Base-by-base conservation (phyloP, 2,329 filamentous ascomycete genomes). In the Talaromyces marneffei region DNA sequence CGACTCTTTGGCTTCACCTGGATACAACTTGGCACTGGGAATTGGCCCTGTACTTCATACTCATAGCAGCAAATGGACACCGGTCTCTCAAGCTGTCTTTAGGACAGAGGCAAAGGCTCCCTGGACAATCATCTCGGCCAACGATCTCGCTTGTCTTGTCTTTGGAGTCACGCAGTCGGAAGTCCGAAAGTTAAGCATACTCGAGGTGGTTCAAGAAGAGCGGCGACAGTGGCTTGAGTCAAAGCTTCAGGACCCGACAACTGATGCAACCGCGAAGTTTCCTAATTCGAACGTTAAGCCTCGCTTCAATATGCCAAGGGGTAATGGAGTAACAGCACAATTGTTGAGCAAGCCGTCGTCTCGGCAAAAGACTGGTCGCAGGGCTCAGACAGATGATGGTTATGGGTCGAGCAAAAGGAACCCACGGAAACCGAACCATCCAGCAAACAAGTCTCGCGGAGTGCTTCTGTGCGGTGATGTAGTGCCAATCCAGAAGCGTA, bases 131-230 rank as follows among this genome's bases (percentile, higher is more conserved):
- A 84, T 97, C 58, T 91, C 94, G 2, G 94, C 94, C 55, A 99
- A 99, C 72, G 94, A 99, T 72, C 81, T 99, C 54, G 94, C 94
- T 18, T 99, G 94, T 75, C 81, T 99, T 46, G 88, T 97, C n/a
- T 99, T 97, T 77, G 94, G 94, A n/a, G 91, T 99, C 9, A 96
- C 92, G n/a, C 91, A 91, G 71, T 90, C 91, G 4, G 94, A 99
- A 75, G 90, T 99, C 25, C 87, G 92, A 60, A 97, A 92, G 72
- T 87, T 97, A 80, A 93, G 94, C 53, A 97, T 99, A 61, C 77
- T 99, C 62, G 92, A 97, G 72, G 91, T 99, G 31, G 92, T 99
- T 18, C 90, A 93, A 74, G 87, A 92, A 73, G 93, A 97, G 74
- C 84, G 92, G 62, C 83, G 93, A 66, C 85, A 87, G 29, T 99